phyloP scores from a whole-genome alignment of 805 yeast genomes.

The Kodamaea nitidulidarum region DNA sequence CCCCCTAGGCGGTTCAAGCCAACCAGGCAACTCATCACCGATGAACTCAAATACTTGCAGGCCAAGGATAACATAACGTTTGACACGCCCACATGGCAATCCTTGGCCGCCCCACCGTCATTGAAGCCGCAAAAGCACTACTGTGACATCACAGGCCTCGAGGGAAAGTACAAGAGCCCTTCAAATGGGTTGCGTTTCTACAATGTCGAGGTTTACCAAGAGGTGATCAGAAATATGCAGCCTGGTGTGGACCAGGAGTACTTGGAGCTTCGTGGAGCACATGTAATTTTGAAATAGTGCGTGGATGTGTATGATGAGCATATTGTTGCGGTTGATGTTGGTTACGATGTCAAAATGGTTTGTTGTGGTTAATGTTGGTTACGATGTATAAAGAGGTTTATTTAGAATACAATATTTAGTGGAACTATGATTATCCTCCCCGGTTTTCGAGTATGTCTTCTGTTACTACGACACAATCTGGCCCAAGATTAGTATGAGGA shows the following conservation, averaged over 20 bases:
- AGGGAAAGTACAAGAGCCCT: conserved; percentile 71
- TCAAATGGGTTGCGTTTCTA: conserved; percentile 72
- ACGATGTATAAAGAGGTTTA: too few species aligned
- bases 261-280: conserved; percentile 80
- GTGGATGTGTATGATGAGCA: too few species aligned
- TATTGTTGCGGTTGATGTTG: too few species aligned
- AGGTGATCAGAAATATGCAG: conserved; percentile 69
- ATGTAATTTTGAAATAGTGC: conserved; percentile 62
- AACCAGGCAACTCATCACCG: conserved; percentile 64
- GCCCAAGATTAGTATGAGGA: too few species aligned
- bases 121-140: conserved; percentile 74
- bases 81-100: conserved; percentile 62
- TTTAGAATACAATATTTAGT: too few species aligned
- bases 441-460: too few species aligned
- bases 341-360: too few species aligned
- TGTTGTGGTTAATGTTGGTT: not conserved
- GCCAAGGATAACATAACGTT: conserved; percentile 35
- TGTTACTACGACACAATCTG: too few species aligned
- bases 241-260: conserved; percentile 94
- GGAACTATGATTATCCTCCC: too few species aligned
- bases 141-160: conserved; percentile 91
- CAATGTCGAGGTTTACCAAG: conserved; percentile 75
- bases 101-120: conserved; percentile 83
- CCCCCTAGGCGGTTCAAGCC: conserved; percentile 68
- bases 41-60: conserved; percentile 67